phyloP scores from a whole-genome alignment of 1,139 yeast genomes.

The Schizosaccharomyces versatilis region DNA sequence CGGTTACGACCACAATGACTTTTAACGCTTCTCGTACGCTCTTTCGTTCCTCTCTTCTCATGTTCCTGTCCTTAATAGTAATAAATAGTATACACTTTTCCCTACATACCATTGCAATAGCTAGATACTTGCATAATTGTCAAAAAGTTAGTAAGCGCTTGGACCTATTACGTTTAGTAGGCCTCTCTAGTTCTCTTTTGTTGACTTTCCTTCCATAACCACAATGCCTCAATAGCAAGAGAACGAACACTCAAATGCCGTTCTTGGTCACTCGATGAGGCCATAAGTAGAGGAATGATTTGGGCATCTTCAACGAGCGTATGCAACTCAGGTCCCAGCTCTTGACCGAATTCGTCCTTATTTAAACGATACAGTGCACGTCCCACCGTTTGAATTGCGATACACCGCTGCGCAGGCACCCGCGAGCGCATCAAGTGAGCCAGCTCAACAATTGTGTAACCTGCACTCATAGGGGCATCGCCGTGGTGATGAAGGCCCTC shows the following conservation, averaged over 20 bases:
- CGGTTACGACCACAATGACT: too few relatives aligned
- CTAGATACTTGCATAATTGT: too few relatives aligned
- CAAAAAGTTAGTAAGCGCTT: too few relatives aligned
- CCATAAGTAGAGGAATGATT: conserved; percentile 47
- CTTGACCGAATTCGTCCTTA: conserved; percentile 27
- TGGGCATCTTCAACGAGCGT: conserved; percentile 43
- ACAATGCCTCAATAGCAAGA: conserved; percentile 1
- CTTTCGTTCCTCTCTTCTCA: too few relatives aligned
- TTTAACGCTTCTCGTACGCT: too few relatives aligned
- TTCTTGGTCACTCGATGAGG: conserved; percentile 58
- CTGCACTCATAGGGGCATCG: conserved; percentile 62
- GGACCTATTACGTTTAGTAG: background rate
- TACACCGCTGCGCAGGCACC: conserved; percentile 63
- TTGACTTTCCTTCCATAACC: conserved; percentile 1
- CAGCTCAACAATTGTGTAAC: conserved; percentile 68
- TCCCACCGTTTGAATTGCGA: conserved; percentile 73
- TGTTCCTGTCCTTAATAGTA: too few relatives aligned
- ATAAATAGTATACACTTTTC: too few relatives aligned
- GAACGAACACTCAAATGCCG: conserved; percentile 1
- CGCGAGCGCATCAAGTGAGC: conserved; percentile 62
- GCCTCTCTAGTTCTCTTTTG: background rate
- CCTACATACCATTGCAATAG: too few relatives aligned
- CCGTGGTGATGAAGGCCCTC: conserved; percentile 83
- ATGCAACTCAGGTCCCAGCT: conserved; percentile 49
- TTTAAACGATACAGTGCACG: conserved; percentile 67